Evolutionary conservation across 106 monocot genomes (phyloP).

Genomic region (Phalaenopsis aphrodite): DNA sequence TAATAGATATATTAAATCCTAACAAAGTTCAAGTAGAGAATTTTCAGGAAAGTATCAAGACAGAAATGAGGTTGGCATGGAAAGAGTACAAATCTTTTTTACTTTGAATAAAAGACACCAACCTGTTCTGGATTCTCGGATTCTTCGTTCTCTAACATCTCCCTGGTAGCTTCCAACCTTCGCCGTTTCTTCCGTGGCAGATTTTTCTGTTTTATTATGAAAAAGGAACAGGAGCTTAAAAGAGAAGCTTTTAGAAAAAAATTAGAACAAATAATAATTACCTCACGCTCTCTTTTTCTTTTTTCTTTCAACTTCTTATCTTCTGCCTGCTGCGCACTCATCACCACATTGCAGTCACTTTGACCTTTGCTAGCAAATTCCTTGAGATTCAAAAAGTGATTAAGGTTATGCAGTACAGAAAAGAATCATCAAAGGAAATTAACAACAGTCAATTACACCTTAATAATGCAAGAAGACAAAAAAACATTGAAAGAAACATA

Average conservation of each 20-base stretch:
- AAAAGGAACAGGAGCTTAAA: background rate
- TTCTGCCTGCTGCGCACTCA: slow-evolving; percentile 72
- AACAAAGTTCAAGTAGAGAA: background rate
- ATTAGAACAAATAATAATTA: slow-evolving; percentile 13
- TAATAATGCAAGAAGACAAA: background rate
- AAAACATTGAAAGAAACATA: background rate
- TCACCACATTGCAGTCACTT: slow-evolving; percentile 33
- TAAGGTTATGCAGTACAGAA: background rate
- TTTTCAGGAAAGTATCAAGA: background rate
- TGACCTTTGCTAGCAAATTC: slow-evolving; percentile 35
- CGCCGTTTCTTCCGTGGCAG: slow-evolving; percentile 83
- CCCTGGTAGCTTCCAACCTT: slow-evolving; percentile 72
- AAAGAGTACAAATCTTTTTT: background rate
- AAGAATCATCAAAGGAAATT: background rate
- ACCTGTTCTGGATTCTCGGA: slow-evolving; percentile 36
- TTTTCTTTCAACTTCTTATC: slow-evolving; percentile 81
- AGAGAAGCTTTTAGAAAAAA: background rate
- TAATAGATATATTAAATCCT: background rate
- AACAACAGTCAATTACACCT: background rate
- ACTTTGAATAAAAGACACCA: background rate
- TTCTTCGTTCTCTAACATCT: slow-evolving; percentile 65
- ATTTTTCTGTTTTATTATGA: slow-evolving; percentile 51
- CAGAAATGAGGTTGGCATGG: background rate
- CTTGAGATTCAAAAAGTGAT: slow-evolving; percentile 18
- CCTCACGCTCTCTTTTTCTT: slow-evolving; percentile 76